Evolutionary conservation across 2,329 filamentous ascomycete genomes (phyloP).

Genomic region (Cryphonectria japonica): DNA sequence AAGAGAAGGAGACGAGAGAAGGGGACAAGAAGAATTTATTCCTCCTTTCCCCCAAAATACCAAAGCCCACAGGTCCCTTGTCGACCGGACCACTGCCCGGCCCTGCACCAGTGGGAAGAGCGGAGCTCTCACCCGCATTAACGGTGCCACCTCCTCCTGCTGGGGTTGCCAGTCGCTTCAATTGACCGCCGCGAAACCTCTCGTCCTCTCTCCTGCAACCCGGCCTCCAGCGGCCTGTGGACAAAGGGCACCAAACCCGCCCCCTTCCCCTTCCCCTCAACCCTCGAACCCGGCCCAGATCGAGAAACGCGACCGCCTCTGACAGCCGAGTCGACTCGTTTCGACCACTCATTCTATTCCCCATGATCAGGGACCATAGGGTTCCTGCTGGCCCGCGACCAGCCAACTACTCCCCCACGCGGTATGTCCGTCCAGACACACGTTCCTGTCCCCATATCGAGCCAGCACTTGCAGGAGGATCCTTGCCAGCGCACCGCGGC

Average conservation of each 20-base stretch:
- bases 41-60: background rate
- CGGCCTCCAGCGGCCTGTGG: slow-evolving; percentile 4
- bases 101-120: slow-evolving; percentile 14
- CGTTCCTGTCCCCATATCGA: slow-evolving; percentile 11
- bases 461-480: slow-evolving; percentile 15
- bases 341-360: slow-evolving; percentile 32
- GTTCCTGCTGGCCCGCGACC: slow-evolving; percentile 63
- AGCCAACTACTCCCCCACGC: slow-evolving; percentile 60
- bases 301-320: slow-evolving; percentile 9
- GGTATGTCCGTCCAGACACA: slow-evolving; percentile 47
- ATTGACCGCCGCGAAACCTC: slow-evolving; percentile 11
- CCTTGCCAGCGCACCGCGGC: slow-evolving; percentile 19
- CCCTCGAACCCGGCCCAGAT: background rate
- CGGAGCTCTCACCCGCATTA: slow-evolving; percentile 17
- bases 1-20: background rate
- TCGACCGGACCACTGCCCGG: slow-evolving; percentile 10
- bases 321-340: slow-evolving; percentile 20
- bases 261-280: background rate
- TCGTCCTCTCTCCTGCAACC: background rate
- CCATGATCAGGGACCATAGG: slow-evolving; percentile 60
- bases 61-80: background rate
- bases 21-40: background rate
- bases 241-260: slow-evolving; percentile 1
- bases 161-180: slow-evolving; percentile 1
- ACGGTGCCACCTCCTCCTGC: slow-evolving; percentile 17